Evolutionary conservation across 345 rosid genomes (phyloP).

Genomic region (Pugionium cornutum): DNA sequence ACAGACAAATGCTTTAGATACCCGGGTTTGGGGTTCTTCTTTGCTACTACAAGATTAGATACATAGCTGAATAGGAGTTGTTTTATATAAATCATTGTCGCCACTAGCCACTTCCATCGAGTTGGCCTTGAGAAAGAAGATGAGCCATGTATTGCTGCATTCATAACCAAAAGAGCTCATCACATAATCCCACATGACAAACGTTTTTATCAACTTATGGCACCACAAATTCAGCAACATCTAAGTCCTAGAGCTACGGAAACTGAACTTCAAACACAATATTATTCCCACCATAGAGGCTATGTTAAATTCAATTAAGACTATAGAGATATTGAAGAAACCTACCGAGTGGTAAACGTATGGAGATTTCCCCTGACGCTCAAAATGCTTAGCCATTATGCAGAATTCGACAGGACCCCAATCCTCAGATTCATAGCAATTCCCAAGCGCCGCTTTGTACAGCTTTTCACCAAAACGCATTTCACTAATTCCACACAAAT

Average conservation of each 20-base stretch:
- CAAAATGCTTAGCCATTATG: constrained; percentile 88
- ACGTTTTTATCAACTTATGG: constrained; percentile 12
- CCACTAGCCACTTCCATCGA: constrained; percentile 70
- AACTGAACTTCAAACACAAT: neutral
- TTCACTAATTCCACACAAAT: constrained; percentile 8
- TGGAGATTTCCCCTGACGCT: constrained; percentile 89
- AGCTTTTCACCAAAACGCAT: constrained; percentile 47
- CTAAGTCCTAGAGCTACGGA: neutral
- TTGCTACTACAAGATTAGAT: constrained; percentile 4
- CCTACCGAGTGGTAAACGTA: constrained; percentile 90
- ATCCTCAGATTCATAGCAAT: constrained; percentile 78
- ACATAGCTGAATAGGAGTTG: neutral
- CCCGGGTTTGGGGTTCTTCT: neutral
- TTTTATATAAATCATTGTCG: neutral
- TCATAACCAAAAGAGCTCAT: constrained; percentile 15
- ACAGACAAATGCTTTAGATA: constrained; percentile 4
- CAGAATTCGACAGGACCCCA: constrained; percentile 86
- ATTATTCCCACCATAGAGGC: neutral
- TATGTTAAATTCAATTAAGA: neutral
- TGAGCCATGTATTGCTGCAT: constrained; percentile 93
- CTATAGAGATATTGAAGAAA: neutral
- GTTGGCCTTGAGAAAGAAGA: constrained; percentile 83
- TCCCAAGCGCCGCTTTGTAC: constrained; percentile 87
- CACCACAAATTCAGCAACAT: neutral
- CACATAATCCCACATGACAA: neutral